phyloP scores from a whole-genome alignment of 345 rosid species.

The Excoecaria cochinchinensis region DNA sequence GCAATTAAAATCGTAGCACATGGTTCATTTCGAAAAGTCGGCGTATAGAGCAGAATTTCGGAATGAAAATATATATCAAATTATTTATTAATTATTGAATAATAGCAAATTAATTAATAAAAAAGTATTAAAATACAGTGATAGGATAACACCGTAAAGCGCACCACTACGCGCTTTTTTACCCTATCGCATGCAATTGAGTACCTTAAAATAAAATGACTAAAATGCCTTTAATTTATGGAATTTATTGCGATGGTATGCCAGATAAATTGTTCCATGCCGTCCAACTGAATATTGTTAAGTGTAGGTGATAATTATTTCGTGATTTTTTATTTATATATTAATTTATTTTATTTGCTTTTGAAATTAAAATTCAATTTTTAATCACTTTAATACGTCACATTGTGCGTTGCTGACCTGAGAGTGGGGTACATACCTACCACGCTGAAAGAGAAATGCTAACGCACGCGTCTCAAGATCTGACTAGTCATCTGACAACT shows the following conservation, averaged over 20 bases:
- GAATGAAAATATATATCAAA: neutral
- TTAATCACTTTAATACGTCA: slow-evolving; percentile 21
- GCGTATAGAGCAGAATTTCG: neutral
- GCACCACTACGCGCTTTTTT: slow-evolving; percentile 39
- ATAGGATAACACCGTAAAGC: slow-evolving; percentile 35
- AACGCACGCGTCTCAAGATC: slow-evolving; percentile 40
- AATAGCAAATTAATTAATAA: too few species aligned
- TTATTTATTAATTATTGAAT: neutral
- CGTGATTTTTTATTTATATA: neutral
- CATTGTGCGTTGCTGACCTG: slow-evolving; percentile 20
- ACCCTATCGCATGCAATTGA: slow-evolving; percentile 36
- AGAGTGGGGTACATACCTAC: slow-evolving; percentile 34
- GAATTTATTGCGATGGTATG: neutral
- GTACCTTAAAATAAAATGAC: neutral
- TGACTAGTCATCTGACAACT: slow-evolving; percentile 15
- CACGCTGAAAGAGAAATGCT: slow-evolving; percentile 39
- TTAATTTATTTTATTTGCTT: neutral
- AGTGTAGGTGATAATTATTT: slow-evolving; percentile 10
- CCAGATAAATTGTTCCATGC: neutral
- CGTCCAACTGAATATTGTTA: slow-evolving; percentile 14
- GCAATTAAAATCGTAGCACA: neutral
- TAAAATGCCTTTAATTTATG: neutral
- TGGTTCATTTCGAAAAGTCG: neutral
- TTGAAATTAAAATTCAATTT: neutral
- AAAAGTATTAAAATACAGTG: slow-evolving; percentile 28